These are phyloP conservation scores for Erodium texanum DNA, from an alignment of 441 rosid genomes.

Conservation along the genomic window DNA sequence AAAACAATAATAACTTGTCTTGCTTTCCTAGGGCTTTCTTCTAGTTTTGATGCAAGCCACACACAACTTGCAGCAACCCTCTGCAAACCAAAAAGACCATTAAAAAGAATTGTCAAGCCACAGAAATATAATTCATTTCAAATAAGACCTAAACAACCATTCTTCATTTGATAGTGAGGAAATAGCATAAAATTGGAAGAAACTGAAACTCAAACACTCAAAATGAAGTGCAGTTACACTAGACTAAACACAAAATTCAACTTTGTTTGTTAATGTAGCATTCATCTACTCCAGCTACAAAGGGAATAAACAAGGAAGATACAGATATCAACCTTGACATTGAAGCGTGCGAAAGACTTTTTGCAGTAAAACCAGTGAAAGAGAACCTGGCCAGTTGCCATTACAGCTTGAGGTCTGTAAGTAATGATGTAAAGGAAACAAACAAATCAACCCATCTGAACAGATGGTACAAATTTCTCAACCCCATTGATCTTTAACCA, in stretches of 20 bases:
- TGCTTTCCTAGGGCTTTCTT: constrained; percentile 79
- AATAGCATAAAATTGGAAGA: not conserved
- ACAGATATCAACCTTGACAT: constrained; percentile 56
- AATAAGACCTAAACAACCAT: constrained; percentile 1
- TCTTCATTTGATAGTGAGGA: not conserved
- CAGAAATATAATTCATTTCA: constrained; percentile 7
- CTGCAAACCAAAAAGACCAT: constrained; percentile 30
- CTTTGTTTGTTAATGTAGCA: not conserved
- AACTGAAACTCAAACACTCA: not conserved
- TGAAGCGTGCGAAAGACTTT: constrained; percentile 81
- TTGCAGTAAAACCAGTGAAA: constrained; percentile 88
- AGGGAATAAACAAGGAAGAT: not conserved
- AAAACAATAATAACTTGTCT: constrained; percentile 82
- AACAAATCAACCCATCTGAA: not conserved
- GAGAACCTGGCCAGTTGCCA: constrained; percentile 92
- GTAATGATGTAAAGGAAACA: constrained; percentile 20
- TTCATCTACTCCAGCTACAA: not conserved
- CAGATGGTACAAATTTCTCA: too few species aligned
- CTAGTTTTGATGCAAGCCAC: constrained; percentile 90
- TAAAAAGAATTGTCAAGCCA: constrained; percentile 12
- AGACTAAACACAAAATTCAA: not conserved
- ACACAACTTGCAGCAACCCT: constrained; percentile 87
- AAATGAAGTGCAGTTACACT: not conserved
- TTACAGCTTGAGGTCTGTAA: constrained; percentile 79
- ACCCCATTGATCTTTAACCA: not conserved